Conservation (phyloP, 108 stramenopile species). For the Pseudonitzschia delicatissima region DNA sequence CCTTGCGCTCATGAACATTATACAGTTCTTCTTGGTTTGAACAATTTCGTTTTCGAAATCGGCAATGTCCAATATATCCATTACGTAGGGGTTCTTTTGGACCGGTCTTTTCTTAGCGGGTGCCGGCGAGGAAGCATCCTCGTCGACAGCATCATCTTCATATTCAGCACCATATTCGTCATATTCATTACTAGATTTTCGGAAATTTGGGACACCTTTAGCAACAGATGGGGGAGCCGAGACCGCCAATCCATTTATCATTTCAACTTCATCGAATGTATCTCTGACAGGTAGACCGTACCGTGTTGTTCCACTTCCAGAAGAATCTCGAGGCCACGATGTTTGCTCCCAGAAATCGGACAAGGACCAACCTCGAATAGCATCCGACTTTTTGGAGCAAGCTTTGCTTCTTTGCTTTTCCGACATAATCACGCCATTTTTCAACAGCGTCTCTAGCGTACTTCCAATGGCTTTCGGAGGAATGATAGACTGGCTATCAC, state of each 20-base stretch:
- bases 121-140: neutral
- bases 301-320: slow-evolving; percentile 56
- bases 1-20: slow-evolving; percentile 73
- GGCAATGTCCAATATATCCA: slow-evolving; percentile 52
- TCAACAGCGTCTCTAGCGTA: slow-evolving; percentile 59
- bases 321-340: slow-evolving; percentile 80
- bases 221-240: neutral
- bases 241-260: slow-evolving; percentile 35
- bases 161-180: slow-evolving; percentile 25
- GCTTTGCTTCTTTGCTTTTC: slow-evolving; percentile 20
- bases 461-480: slow-evolving; percentile 59
- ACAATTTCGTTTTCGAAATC: slow-evolving; percentile 57
- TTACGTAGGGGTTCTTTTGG: slow-evolving; percentile 57
- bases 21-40: slow-evolving; percentile 39
- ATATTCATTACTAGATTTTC: neutral
- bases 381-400: slow-evolving; percentile 22
- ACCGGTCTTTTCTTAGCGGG: neutral
- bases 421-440: slow-evolving; percentile 54
- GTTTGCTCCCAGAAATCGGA: slow-evolving; percentile 77
- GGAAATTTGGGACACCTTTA: neutral
- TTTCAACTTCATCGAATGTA: slow-evolving; percentile 35
- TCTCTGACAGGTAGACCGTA: slow-evolving; percentile 72
- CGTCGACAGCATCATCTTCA: slow-evolving; percentile 27
- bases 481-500: slow-evolving; percentile 21
- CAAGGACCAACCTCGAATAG: slow-evolving; percentile 65